Percentiles rank a stretch among this genome's conserved stretches.
Conservation (phyloP, 2,329 filamentous ascomycete species). For the Phyllosticta citribraziliensis region DNA sequence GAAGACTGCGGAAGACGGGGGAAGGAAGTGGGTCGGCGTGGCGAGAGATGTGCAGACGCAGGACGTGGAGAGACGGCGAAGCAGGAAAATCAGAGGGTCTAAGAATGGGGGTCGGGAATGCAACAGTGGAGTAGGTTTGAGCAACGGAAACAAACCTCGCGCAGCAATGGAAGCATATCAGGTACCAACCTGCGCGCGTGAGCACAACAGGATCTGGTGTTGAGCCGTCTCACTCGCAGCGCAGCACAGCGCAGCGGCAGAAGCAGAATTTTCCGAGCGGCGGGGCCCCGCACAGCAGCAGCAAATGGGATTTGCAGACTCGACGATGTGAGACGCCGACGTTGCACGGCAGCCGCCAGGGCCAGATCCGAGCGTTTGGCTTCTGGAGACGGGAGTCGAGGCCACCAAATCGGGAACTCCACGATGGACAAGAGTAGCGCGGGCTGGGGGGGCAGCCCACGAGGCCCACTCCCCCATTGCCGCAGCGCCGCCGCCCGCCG, state of each 20-base stretch:
- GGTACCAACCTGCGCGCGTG: neutral
- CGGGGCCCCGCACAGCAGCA: neutral
- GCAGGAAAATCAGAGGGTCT: neutral
- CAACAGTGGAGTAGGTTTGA: neutral
- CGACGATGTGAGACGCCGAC: neutral
- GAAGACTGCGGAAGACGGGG: neutral
- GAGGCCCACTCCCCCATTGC: neutral
- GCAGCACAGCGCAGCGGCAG: neutral
- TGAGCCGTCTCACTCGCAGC: neutral
- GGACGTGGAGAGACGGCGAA: neutral
- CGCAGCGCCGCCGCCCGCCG: neutral
- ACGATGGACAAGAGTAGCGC: neutral
- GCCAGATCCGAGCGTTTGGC: neutral
- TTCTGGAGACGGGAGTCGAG: neutral
- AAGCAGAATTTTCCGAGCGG: neutral
- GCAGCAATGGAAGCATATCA: neutral
- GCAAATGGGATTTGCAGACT: neutral
- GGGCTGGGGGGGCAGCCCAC: neutral
- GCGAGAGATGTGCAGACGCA: neutral
- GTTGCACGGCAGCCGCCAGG: neutral
- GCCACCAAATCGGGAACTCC: neutral
- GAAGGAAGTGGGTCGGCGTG: neutral
- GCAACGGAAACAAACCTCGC: neutral
- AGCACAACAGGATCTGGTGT: neutral
- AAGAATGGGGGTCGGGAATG: neutral